A percentile compares a stretch with the other conserved stretches of the same genome.
These are phyloP conservation scores for Trypanosoma brucei DNA, from an alignment of 208 protist genomes.

Conservation along the genomic window DNA sequence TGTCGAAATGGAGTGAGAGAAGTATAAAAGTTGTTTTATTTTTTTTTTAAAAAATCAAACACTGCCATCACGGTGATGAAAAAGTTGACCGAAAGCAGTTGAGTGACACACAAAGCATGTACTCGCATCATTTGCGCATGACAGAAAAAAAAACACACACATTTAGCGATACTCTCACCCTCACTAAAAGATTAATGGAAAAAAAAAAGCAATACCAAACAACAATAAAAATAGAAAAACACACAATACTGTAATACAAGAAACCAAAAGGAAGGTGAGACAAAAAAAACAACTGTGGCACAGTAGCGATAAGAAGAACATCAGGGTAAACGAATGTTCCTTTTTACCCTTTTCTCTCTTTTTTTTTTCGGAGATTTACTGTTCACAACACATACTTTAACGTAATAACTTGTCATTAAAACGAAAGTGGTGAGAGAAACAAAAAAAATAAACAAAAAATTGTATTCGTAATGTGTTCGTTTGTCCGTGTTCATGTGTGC, in stretches of 20 bases:
- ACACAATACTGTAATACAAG: too few relatives aligned
- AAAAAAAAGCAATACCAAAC: too few relatives aligned
- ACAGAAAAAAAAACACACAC: too few relatives aligned
- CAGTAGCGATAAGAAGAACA: conserved; percentile 1
- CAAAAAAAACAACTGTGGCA: not conserved
- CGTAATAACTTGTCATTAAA: not conserved
- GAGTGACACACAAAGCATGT: too few relatives aligned
- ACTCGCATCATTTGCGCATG: too few relatives aligned
- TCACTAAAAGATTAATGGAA: too few relatives aligned
- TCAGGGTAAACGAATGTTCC: not conserved
- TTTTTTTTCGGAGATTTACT: not conserved
- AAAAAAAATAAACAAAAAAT: not conserved
- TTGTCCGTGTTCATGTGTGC: too few relatives aligned
- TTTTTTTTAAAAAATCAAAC: too few relatives aligned
- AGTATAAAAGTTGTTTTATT: not conserved
- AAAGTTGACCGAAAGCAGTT: too few relatives aligned
- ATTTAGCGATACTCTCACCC: too few relatives aligned
- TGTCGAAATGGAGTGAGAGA: not conserved
- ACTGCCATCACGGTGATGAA: too few relatives aligned
- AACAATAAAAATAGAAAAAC: too few relatives aligned
- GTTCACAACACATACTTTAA: not conserved
- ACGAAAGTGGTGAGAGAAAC: not conserved
- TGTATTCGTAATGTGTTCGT: not conserved
- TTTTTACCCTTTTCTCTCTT: not conserved
- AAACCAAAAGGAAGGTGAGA: not conserved